Evolutionary conservation across 2,329 filamentous ascomycete species (phyloP).

Genomic region (Microdochium trichocladiopsis): DNA sequence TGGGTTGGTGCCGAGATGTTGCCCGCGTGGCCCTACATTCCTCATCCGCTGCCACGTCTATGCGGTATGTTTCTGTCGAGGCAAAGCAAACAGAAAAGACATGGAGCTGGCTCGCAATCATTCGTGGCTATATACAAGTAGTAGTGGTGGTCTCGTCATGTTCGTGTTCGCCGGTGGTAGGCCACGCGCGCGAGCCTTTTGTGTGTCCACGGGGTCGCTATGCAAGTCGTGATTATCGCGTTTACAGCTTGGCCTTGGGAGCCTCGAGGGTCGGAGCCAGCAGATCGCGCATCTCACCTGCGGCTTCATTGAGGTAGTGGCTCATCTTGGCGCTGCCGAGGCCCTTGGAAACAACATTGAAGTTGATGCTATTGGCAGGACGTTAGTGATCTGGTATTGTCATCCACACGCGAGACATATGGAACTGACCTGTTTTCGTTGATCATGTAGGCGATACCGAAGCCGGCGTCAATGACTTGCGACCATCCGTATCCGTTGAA

Average conservation of each 20-base stretch:
- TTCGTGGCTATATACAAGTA: neutral
- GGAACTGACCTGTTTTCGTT: conserved; percentile 83
- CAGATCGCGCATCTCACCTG: conserved; percentile 80
- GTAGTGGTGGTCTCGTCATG: neutral
- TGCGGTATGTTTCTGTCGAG: neutral
- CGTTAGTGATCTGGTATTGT: conserved; percentile 4
- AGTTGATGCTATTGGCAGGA: conserved; percentile 64
- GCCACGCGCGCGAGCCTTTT: no score
- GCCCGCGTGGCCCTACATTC: no score
- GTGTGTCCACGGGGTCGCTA: no score
- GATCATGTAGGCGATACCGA: conserved; percentile 99
- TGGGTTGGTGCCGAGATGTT: no score
- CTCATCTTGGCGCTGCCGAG: conserved; percentile 89
- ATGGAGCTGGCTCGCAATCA: neutral
- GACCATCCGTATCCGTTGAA: conserved; percentile 99
- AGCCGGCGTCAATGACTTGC: conserved; percentile 92
- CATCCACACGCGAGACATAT: neutral
- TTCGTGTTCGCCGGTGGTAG: no score
- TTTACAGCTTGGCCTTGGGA: conserved; percentile 82
- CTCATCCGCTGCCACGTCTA: neutral
- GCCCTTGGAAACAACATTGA: conserved; percentile 94
- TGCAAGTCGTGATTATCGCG: neutral
- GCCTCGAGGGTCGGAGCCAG: conserved; percentile 72
- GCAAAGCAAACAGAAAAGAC: neutral
- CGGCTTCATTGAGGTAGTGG: conserved; percentile 91